phyloP scores from a whole-genome alignment of 306 rosid species.

The Carpinus viminea region DNA sequence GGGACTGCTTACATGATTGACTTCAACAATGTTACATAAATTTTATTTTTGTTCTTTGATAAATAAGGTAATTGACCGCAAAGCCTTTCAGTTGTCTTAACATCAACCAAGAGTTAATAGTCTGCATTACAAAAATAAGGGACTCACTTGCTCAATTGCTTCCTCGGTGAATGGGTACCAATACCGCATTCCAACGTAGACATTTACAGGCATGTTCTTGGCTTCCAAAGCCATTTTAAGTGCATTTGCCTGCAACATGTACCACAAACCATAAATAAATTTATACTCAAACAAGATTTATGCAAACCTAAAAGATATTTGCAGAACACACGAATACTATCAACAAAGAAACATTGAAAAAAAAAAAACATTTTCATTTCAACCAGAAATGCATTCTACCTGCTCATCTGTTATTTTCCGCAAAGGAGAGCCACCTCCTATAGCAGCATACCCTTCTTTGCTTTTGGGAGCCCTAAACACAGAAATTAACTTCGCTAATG shows the following conservation, averaged over 20 bases:
- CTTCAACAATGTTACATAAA: neutral
- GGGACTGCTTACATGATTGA: constrained; percentile 1
- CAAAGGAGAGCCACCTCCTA: constrained; percentile 98
- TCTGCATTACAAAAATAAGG: constrained; percentile 14
- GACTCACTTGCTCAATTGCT: constrained; percentile 82
- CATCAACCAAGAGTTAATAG: neutral
- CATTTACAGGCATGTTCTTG: constrained; percentile 67
- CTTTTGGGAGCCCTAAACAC: constrained; percentile 92
- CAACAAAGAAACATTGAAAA: neutral
- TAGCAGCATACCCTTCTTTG: constrained; percentile 96
- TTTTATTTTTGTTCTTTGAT: neutral
- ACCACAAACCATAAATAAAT: constrained; percentile 17
- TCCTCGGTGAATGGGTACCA: constrained; percentile 99
- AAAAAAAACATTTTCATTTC: neutral
- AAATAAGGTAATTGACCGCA: neutral
- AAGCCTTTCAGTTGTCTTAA: neutral
- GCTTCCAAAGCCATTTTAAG: constrained; percentile 80
- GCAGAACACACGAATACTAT: neutral
- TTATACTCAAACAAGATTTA: constrained; percentile 14
- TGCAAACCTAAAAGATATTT: constrained; percentile 4
- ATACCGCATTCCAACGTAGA: constrained; percentile 95
- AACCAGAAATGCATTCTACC: constrained; percentile 42
- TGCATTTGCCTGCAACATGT: constrained; percentile 72
- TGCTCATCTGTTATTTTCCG: constrained; percentile 95
- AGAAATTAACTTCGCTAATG: constrained; percentile 84